Evolutionary conservation across 495 filamentous ascomycete species (phyloP), one percentile per base, ranked within the genome.

Genomic region (Neurospora pannonica): DNA sequence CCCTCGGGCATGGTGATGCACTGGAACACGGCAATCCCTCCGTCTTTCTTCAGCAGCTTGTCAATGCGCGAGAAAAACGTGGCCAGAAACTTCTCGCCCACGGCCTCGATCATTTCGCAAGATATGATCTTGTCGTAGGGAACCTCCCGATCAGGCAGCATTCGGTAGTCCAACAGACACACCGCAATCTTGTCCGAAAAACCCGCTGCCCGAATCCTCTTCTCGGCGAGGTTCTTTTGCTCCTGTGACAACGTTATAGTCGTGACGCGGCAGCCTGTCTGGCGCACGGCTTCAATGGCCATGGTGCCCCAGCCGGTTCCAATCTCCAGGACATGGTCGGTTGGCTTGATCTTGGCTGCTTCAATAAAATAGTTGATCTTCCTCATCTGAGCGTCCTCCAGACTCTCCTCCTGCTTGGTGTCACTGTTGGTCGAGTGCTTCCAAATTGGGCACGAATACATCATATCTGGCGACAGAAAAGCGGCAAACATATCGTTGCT

Each of bases 101-200:
- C 92, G 7, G 90, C 91, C 80, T 93, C 91, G 38, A 93, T 80
- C 92, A 93, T 94, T 79, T 93, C 92, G 74, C 93, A 90, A 9
- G 88, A 90, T 17, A 92, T 84, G 17, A 93, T 81, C 77, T 92
- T 92, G 77, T 93, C 91, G 74, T 89, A 94, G 36, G 79, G 79
- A n/a, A 79, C 81, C 70, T 83, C 82, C 1, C 88, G 89, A 2
- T 84, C 78, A 3, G 86, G 83, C 10, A 91, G 77, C 19, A 80
- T 84, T 38, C 90, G 84, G 75, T 92, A 93, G 77, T 92, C 90
- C 74, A 84, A 84, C 17, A 92, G 81, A 71, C 87, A 75, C 19
- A 92, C 87, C n/a, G 84, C 80, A 72, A 92, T 88, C 38, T 83
- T 79, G 71, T 86, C 83, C 6, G 82, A 77, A 42, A 88, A 83